Base-by-base conservation (phyloP, 2,329 filamentous ascomycete genomes). In the Talaromyces sp. region DNA sequence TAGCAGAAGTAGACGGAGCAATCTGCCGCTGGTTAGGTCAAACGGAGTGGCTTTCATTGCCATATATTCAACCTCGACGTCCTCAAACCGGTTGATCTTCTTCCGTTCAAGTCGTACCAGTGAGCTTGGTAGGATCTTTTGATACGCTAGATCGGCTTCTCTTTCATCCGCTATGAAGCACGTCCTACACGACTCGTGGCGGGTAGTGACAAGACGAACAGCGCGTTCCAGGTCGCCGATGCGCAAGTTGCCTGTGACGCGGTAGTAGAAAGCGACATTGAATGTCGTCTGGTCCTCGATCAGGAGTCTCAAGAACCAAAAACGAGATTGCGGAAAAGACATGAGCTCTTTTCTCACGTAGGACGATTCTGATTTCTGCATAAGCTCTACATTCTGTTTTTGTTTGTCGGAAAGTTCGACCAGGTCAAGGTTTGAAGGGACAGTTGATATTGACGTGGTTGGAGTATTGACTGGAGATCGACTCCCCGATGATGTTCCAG, bases 261-360 rank as follows among this genome's bases (percentile, higher is more conserved):
- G 60, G 60, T 68, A 66, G 2, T 37, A 64, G 3, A 69, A 65
- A 1, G 73, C 68, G 28, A 73, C 65, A 66, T 81, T 81, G 65
- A 70, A 75, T 1, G 73, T 71, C 0, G 71, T 77, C 2, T 54
- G 46, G 33, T 72, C 69, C 0, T 67, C 48, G 1, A 69, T 39
- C 3, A 62, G 66, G 8, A 54, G 58, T 2, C 14, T 9, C 1
- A 69, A 46, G 55, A 72, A 68, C 77, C 77, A 82, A 65, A 81
- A 76, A 0, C 76, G 68, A 0, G 72, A 69, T 64, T 82, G 80
- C 4, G 66, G n/a, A 21, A 42, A 42, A 4, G 79, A 79, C 44
- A 81, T 72, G 18, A 9, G 54, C 21, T 37, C 35, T 6, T 5
- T 55, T 55, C 42, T 64, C 31, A 31, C 46, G 23, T 52, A 52